These are phyloP conservation scores for Crucihimalaya himalaica DNA, from an alignment of 345 rosid species.

Conservation along the genomic window DNA sequence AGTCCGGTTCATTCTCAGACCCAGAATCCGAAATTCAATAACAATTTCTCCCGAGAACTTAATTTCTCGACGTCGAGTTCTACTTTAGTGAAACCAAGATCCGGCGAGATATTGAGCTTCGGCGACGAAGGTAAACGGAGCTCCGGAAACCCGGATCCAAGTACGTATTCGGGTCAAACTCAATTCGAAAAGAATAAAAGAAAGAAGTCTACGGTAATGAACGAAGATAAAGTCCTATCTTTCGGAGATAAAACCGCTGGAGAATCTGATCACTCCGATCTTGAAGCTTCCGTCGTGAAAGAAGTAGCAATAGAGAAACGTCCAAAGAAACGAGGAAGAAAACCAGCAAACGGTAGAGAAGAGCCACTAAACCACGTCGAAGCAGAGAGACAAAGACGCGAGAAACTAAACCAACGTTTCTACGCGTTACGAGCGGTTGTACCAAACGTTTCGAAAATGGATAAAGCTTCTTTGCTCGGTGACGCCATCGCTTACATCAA, in stretches of 20 bases:
- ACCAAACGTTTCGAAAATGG: constrained; percentile 97
- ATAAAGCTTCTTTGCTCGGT: constrained; percentile 89
- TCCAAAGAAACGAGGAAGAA: constrained; percentile 90
- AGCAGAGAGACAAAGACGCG: constrained; percentile 97
- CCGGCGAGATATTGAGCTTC: constrained; percentile 77
- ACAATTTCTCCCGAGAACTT: constrained; percentile 53
- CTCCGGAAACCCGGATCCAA: constrained; percentile 32
- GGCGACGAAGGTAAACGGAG: constrained; percentile 70
- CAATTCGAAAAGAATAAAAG: constrained; percentile 63
- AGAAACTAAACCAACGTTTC: constrained; percentile 93
- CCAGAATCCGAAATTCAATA: constrained; percentile 34
- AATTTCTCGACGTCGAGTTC: constrained; percentile 73
- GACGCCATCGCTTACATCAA: constrained; percentile 90
- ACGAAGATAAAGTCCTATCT: constrained; percentile 78
- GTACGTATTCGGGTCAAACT: constrained; percentile 53
- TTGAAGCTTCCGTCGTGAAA: constrained; percentile 86
- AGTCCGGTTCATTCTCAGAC: constrained; percentile 39
- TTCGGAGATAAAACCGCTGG: constrained; percentile 67
- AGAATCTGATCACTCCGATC: constrained; percentile 93
- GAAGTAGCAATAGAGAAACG: constrained; percentile 74
- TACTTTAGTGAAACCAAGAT: constrained; percentile 60
- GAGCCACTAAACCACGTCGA: constrained; percentile 97
- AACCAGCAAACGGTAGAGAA: constrained; percentile 94
- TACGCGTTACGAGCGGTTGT: constrained; percentile 93
- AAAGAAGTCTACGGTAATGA: constrained; percentile 50